These are phyloP conservation scores for Kandelia obovata DNA, from an alignment of 345 rosid species.

Conservation along the genomic window DNA sequence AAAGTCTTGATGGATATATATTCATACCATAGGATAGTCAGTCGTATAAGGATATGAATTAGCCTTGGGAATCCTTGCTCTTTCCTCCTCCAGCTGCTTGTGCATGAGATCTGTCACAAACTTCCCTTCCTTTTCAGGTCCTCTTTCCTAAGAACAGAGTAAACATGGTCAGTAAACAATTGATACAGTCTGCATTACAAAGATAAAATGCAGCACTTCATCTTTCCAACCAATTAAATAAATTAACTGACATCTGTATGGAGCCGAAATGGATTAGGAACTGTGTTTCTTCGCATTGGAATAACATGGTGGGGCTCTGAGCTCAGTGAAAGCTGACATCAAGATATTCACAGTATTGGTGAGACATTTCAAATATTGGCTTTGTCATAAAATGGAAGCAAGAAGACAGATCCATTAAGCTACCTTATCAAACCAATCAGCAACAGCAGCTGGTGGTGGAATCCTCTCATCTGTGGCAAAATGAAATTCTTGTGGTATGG, in stretches of 20 bases:
- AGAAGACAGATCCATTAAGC: too few relatives aligned
- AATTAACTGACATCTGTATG: constrained; percentile 62
- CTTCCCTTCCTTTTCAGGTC: constrained; percentile 72
- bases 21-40: constrained; percentile 36
- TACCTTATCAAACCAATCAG: constrained; percentile 85
- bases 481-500: constrained; percentile 86
- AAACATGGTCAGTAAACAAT: not conserved
- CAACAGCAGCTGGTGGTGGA: constrained; percentile 49
- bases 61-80: constrained; percentile 74
- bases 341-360: not conserved
- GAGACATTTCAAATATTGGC: too few relatives aligned
- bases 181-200: not conserved
- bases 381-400: too few relatives aligned
- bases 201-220: too few relatives aligned
- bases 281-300: constrained; percentile 66
- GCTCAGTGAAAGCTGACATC: constrained; percentile 69
- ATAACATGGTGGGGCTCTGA: constrained; percentile 60
- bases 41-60: constrained; percentile 92
- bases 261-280: constrained; percentile 82
- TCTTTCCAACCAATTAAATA: too few relatives aligned
- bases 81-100: constrained; percentile 70
- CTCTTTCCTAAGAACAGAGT: constrained; percentile 65
- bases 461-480: constrained; percentile 83
- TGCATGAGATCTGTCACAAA: constrained; percentile 53
- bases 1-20: too few relatives aligned